These are phyloP conservation scores for Emericellopsis atlantica DNA, from an alignment of 2,329 filamentous ascomycete species.

Conservation along the genomic window DNA sequence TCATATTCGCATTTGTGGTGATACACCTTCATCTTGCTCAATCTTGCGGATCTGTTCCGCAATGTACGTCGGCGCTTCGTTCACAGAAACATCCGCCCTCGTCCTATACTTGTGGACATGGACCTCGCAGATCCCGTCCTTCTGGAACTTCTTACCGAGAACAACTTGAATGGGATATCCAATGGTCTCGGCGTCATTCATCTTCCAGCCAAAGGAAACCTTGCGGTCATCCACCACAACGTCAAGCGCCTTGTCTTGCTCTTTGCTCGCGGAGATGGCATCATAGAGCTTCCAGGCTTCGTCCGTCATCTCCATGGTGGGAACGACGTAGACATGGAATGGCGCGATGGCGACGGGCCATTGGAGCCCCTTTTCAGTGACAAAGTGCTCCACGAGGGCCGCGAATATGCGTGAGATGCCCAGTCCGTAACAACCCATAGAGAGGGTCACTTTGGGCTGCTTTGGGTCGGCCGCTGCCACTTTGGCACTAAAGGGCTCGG, in stretches of 20 bases:
- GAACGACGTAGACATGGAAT: slow-evolving; percentile 61
- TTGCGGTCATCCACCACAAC: slow-evolving; percentile 62
- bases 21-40: no score
- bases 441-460: slow-evolving; percentile 38
- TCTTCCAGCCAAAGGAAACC: slow-evolving; percentile 65
- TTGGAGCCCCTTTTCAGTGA: slow-evolving; percentile 62
- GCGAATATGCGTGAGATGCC: slow-evolving; percentile 85
- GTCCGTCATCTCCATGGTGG: slow-evolving; percentile 28
- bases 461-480: slow-evolving; percentile 27
- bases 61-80: slow-evolving; percentile 28
- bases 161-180: slow-evolving; percentile 80
- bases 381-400: slow-evolving; percentile 65
- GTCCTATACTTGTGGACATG: slow-evolving; percentile 59
- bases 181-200: slow-evolving; percentile 78
- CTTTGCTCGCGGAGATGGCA: slow-evolving; percentile 21
- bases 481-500: slow-evolving; percentile 54
- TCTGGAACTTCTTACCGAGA: slow-evolving; percentile 58
- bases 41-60: no score
- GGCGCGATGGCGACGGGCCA: slow-evolving; percentile 86
- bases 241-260: slow-evolving; percentile 32
- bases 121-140: slow-evolving; percentile 53
- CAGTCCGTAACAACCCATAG: slow-evolving; percentile 97
- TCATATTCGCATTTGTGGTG: neutral
- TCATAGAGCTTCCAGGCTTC: slow-evolving; percentile 53
- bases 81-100: slow-evolving; percentile 42